Evolutionary conservation across 768 basidiomycete species (phyloP).

Genomic region (Panellus pusillus): DNA sequence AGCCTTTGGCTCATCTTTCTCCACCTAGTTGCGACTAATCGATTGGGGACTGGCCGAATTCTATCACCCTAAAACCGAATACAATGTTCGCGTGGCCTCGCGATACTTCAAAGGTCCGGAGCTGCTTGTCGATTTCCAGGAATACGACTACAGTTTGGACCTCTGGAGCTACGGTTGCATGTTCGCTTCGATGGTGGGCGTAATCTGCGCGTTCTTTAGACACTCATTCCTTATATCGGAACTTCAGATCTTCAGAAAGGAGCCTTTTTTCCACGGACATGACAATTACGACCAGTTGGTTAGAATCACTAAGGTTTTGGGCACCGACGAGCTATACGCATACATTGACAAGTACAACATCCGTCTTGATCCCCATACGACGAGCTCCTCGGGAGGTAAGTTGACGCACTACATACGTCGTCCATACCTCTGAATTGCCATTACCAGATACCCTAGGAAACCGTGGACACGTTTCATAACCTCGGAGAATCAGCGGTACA

Average conservation of each 20-base stretch:
- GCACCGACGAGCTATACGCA: constrained; percentile 90
- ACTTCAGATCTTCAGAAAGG: constrained; percentile 92
- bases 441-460: constrained; percentile 81
- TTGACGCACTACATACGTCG: not conserved
- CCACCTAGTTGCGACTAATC: constrained; percentile 80
- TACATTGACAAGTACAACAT: constrained; percentile 97
- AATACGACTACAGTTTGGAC: constrained; percentile 96
- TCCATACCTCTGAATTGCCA: constrained; percentile 6
- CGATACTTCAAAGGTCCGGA: constrained; percentile 99
- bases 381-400: constrained; percentile 84
- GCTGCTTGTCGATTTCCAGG: constrained; percentile 94
- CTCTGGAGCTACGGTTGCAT: constrained; percentile 99
- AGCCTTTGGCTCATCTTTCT: constrained; percentile 11
- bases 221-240: constrained; percentile 8
- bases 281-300: constrained; percentile 99
- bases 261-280: constrained; percentile 99
- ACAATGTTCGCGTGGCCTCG: constrained; percentile 96
- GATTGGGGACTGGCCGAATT: constrained; percentile 99
- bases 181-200: constrained; percentile 94
- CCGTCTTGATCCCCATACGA: constrained; percentile 93
- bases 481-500: constrained; percentile 92
- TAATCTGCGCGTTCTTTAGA: constrained; percentile 4
- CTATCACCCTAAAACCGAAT: constrained; percentile 96
- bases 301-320: constrained; percentile 96
- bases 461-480: constrained; percentile 96